Evolutionary conservation across 306 rosid species (phyloP), one percentile per base, ranked within the genome.

Genomic region (Ochetophila trinervis): DNA sequence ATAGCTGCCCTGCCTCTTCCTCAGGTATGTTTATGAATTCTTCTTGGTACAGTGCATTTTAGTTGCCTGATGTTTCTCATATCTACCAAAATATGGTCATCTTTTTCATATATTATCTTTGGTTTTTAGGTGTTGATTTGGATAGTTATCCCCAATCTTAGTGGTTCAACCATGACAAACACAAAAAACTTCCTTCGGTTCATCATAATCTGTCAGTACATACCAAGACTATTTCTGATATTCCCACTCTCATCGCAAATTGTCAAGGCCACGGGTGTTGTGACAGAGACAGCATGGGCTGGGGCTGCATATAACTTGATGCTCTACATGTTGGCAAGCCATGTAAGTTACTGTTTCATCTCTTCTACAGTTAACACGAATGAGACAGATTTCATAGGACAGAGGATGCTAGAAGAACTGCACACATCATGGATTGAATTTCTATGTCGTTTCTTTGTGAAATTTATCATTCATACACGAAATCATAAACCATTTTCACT

Each of bases 311-410:
- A 93, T 71, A 93, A 93, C 62, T 82, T 93, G 9, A 84, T 90
- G 80, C 93, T 93, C 72, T 93, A 90, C 77, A 86, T 93, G 96
- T 44, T 93, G 81, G 99, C 99, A 49, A 93, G 99, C 87, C 99
- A 93, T 83, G 99, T 93, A 75, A 86, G 98, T 70, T 27, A 64
- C 54, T 23, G 32, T 18, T 40, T 20, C 35, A 5, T 42, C 23
- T 9, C 48, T 65, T 57, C 59, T 34, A 21, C 11, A 8, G 44
- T 65, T 72, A 40, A 40, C 64, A 61, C 21, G 22, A 21, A 7
- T 8, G 45, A 40, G 45, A 40, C 44, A 37, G 4, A 40, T 9
- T 40, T 40, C 12, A 6, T 8, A 10, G 45, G 45, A 40, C 45
- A 40, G 12, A 40, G 45, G 45, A 40, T 40, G 42, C 9, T 6